Percentiles rank a stretch among this genome's conserved stretches.
These are phyloP conservation scores for Bothia castanella DNA, from an alignment of 1,284 basidiomycete genomes.

Conservation along the genomic window DNA sequence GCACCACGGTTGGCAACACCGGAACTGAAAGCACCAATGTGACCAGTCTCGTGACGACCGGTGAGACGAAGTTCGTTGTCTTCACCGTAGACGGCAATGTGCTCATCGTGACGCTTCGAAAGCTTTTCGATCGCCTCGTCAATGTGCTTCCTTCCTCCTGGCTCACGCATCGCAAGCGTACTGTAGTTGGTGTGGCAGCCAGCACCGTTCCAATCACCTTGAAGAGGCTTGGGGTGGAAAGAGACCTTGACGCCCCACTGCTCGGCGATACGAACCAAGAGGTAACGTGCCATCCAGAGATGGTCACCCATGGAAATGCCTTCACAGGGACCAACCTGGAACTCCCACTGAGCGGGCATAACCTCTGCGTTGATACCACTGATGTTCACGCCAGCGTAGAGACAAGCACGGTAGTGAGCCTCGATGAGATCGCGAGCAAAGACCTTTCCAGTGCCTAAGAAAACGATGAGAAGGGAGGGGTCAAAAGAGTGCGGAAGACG, in stretches of 20 bases:
- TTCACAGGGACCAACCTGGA: constrained; percentile 98
- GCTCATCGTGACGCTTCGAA: constrained; percentile 78
- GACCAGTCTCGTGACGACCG: constrained; percentile 94
- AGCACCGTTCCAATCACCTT: constrained; percentile 99
- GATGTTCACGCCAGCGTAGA: constrained; percentile 97
- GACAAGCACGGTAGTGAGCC: constrained; percentile 96
- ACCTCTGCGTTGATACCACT: constrained; percentile 99
- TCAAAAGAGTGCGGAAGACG: constrained; percentile 8
- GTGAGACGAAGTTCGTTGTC: constrained; percentile 94
- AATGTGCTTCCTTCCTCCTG: constrained; percentile 92
- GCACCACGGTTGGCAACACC: constrained; percentile 98
- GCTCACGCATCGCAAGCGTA: constrained; percentile 88
- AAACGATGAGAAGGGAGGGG: constrained; percentile 11
- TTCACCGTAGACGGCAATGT: constrained; percentile 96
- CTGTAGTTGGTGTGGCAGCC: constrained; percentile 96
- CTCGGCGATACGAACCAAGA: constrained; percentile 90
- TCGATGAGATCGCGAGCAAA: constrained; percentile 99
- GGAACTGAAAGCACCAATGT: constrained; percentile 89
- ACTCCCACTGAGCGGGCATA: constrained; percentile 99
- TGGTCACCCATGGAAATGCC: constrained; percentile 99
- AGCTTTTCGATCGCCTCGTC: constrained; percentile 93
- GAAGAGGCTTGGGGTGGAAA: constrained; percentile 99
- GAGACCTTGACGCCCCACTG: constrained; percentile 98
- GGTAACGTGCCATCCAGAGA: constrained; percentile 95
- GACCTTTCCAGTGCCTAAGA: constrained; percentile 86